Evolutionary conservation across 2,329 filamentous ascomycete species (phyloP).

Genomic region (Coniella lustricola): DNA sequence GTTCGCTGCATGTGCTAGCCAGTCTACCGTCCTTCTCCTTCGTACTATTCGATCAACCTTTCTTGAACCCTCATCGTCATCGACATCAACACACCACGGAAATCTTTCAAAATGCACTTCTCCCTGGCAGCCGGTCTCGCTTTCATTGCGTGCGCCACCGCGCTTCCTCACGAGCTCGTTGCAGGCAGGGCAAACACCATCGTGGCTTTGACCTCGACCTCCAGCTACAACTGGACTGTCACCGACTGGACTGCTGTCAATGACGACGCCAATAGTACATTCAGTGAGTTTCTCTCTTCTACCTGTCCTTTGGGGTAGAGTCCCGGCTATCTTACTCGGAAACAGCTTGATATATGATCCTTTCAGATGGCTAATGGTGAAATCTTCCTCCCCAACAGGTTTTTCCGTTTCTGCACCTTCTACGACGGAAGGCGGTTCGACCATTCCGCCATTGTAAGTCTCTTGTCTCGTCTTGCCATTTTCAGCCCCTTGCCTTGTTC

Average conservation of each 20-base stretch:
- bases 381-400: background rate
- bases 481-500: background rate
- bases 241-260: constrained; percentile 10
- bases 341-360: background rate
- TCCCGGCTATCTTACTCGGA: background rate
- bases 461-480: background rate
- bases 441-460: constrained; percentile 2
- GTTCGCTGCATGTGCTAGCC: too few species aligned
- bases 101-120: constrained; percentile 10
- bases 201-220: background rate
- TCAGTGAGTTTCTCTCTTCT: constrained; percentile 1
- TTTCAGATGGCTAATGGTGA: background rate
- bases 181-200: background rate
- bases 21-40: too few species aligned
- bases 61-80: background rate
- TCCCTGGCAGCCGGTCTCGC: constrained; percentile 6
- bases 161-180: background rate
- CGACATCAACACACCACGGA: background rate
- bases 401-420: constrained; percentile 11
- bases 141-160: constrained; percentile 7
- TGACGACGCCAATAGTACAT: constrained; percentile 5
- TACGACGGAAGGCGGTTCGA: background rate
- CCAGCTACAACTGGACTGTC: constrained; percentile 12
- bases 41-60: too few species aligned
- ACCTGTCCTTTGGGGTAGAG: background rate